phyloP scores from a whole-genome alignment of 2,329 filamentous ascomycete species.

The Xylaria sp. region DNA sequence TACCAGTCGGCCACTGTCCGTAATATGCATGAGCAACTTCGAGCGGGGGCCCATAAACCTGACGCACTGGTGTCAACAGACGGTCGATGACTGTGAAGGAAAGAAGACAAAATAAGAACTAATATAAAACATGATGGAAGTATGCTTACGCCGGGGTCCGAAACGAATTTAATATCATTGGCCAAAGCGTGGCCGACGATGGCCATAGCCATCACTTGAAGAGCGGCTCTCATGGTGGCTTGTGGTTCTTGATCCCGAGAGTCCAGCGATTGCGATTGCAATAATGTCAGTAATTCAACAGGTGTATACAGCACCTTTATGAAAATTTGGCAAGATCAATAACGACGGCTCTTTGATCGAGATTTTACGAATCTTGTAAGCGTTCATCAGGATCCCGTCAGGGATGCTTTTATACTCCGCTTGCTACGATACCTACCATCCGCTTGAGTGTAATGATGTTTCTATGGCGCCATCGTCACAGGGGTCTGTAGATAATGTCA shows the following conservation, averaged over 20 bases:
- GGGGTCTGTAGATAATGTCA: conserved; percentile 1
- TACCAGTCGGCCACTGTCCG: conserved; percentile 59
- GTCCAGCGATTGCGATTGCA: neutral
- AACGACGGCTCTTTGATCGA: neutral
- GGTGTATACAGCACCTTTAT: neutral
- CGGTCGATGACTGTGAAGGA: neutral
- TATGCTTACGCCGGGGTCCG: conserved; percentile 39
- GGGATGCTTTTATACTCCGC: too few relatives aligned
- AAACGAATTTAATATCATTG: conserved; percentile 38
- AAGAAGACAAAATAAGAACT: too few relatives aligned
- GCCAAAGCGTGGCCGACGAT: conserved; percentile 21
- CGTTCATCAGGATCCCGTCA: too few relatives aligned
- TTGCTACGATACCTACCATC: neutral
- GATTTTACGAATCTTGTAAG: too few relatives aligned
- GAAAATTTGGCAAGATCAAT: neutral
- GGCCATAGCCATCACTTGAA: neutral
- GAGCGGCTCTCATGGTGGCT: conserved; percentile 12
- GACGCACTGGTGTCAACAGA: neutral
- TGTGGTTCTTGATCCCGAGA: neutral
- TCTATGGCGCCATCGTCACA: conserved; percentile 1
- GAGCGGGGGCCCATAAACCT: conserved; percentile 54
- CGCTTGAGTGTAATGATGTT: neutral
- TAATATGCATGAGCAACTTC: conserved; percentile 63
- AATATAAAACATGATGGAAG: neutral
- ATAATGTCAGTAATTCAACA: too few relatives aligned